phyloP scores from a whole-genome alignment of 345 rosid species.

The Camelina neglecta region DNA sequence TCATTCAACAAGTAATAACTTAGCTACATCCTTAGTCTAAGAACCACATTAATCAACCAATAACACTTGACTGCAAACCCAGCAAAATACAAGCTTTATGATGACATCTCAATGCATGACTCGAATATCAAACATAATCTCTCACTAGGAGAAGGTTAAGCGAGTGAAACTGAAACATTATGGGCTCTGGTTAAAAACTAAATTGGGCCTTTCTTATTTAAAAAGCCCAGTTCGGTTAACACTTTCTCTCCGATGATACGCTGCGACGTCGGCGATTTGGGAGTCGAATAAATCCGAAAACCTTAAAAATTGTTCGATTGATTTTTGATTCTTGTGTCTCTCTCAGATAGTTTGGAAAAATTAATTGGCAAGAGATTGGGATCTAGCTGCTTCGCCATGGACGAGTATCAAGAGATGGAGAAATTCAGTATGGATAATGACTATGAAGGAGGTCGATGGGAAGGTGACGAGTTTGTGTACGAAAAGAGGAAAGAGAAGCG shows the following conservation, averaged over 20 bases:
- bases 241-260: not conserved
- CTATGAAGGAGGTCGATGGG: conserved; percentile 81
- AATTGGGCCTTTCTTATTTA: not conserved
- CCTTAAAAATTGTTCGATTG: conserved; percentile 3
- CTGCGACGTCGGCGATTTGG: conserved; percentile 38
- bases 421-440: conserved; percentile 84
- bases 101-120: too few species aligned
- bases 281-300: conserved; percentile 5
- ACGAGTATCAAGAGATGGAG: conserved; percentile 88
- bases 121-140: too few species aligned
- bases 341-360: conserved; percentile 5
- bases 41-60: too few species aligned
- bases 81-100: too few species aligned
- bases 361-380: not conserved
- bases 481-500: conserved; percentile 65
- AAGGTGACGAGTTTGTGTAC: conserved; percentile 70
- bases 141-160: not conserved
- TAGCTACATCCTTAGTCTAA: too few species aligned
- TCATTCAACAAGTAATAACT: too few species aligned
- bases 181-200: conserved; percentile 18
- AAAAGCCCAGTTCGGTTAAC: not conserved
- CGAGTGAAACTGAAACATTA: not conserved
- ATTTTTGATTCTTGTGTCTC: not conserved
- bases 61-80: too few species aligned
- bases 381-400: conserved; percentile 51